These are phyloP conservation scores for Fragilaria crotonensis DNA, from an alignment of 108 stramenopile genomes.

Conservation along the genomic window DNA sequence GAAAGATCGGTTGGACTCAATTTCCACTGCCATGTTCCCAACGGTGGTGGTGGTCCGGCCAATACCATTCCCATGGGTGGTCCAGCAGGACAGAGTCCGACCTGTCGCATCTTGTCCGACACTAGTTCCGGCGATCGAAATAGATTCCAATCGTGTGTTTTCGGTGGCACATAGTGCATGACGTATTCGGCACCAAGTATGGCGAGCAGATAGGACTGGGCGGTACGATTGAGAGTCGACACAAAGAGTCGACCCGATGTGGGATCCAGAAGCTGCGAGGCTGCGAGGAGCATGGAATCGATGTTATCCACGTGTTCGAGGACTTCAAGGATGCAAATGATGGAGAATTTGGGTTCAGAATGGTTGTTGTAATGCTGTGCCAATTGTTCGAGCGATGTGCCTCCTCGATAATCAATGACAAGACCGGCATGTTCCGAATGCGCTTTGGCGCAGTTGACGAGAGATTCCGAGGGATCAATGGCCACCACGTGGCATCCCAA, in stretches of 20 bases:
- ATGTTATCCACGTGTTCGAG: constrained; percentile 86
- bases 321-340: constrained; percentile 88
- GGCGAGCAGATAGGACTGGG: constrained; percentile 69
- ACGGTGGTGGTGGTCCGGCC: constrained; percentile 12
- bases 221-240: constrained; percentile 89
- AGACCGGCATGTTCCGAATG: constrained; percentile 38
- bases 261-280: constrained; percentile 61
- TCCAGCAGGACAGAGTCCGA: constrained; percentile 14
- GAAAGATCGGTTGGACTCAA: constrained; percentile 54
- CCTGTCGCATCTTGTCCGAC: constrained; percentile 8
- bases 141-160: constrained; percentile 88
- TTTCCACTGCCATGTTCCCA: constrained; percentile 62
- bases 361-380: constrained; percentile 20
- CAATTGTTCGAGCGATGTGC: constrained; percentile 61
- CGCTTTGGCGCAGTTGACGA: constrained; percentile 50
- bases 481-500: constrained; percentile 78
- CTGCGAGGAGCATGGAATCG: constrained; percentile 46
- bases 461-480: constrained; percentile 65
- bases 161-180: constrained; percentile 76
- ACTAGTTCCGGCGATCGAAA: constrained; percentile 75
- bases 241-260: constrained; percentile 73
- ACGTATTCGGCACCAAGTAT: constrained; percentile 92
- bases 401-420: constrained; percentile 56
- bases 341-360: constrained; percentile 42
- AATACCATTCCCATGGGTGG: constrained; percentile 16